Percentiles rank a stretch among this genome's conserved stretches.
Conservation (phyloP, 192 early-diverging fungal species). For the Umbelopsis isabellina region DNA sequence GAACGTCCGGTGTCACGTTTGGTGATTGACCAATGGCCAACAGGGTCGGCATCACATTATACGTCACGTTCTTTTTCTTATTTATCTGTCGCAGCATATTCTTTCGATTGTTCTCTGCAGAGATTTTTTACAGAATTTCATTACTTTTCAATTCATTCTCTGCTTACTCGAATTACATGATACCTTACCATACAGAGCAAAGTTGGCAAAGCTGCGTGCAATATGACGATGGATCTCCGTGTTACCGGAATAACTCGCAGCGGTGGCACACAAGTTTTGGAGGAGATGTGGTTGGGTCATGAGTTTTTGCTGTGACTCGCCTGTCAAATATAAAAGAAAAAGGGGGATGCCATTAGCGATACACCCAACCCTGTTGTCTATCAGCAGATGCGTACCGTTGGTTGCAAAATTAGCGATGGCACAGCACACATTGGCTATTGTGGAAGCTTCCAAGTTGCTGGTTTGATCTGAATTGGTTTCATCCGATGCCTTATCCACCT, state of each 20-base stretch:
- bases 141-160: no score
- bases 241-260: conserved; percentile 42
- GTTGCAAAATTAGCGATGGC: conserved; percentile 64
- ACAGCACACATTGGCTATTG: conserved; percentile 58
- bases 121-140: no score
- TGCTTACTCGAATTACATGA: no score
- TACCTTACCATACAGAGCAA: conserved; percentile 54
- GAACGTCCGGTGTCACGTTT: conserved; percentile 48
- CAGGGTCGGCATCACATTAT: conserved; percentile 39
- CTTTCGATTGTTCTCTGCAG: conserved; percentile 28
- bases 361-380: not conserved
- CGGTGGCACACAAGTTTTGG: conserved; percentile 45
- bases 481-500: conserved; percentile 1
- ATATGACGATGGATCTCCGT: conserved; percentile 60
- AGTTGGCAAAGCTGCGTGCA: conserved; percentile 56
- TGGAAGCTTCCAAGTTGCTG: conserved; percentile 29
- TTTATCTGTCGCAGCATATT: conserved; percentile 26
- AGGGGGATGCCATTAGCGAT: not conserved
- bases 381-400: conserved; percentile 41
- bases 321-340: conserved; percentile 21
- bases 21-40: conserved; percentile 40
- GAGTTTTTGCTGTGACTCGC: conserved; percentile 48
- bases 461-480: conserved; percentile 17
- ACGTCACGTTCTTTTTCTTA: conserved; percentile 3
- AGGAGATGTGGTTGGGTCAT: conserved; percentile 55